These are phyloP conservation scores for Candida glaebosa DNA, from an alignment of 805 yeast species.

Conservation along the genomic window DNA sequence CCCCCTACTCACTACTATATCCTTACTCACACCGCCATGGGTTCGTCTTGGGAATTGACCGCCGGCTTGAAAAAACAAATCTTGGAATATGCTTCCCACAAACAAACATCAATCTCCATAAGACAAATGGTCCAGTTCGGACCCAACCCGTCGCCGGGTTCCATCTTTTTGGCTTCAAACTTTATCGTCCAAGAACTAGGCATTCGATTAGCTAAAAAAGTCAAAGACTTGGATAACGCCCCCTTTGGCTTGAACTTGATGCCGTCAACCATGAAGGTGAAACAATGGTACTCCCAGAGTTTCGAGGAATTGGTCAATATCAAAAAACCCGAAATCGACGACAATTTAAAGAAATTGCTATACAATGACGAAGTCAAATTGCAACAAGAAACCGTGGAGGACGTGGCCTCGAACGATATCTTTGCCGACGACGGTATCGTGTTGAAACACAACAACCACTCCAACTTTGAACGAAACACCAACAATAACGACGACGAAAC, in stretches of 20 bases:
- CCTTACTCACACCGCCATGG: constrained; percentile 21
- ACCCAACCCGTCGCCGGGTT: constrained; percentile 71
- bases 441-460: constrained; percentile 22
- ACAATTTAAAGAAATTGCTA: constrained; percentile 37
- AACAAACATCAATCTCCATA: constrained; percentile 80
- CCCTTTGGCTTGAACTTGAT: constrained; percentile 71
- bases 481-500: constrained; percentile 2
- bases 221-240: constrained; percentile 75
- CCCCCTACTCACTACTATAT: no score
- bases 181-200: constrained; percentile 86
- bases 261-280: constrained; percentile 73
- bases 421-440: constrained; percentile 54
- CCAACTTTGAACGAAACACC: neutral
- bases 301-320: constrained; percentile 76
- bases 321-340: constrained; percentile 52
- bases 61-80: constrained; percentile 51
- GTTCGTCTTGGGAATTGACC: constrained; percentile 50
- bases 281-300: constrained; percentile 88
- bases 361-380: constrained; percentile 8
- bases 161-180: constrained; percentile 76
- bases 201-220: constrained; percentile 79
- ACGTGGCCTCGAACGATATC: constrained; percentile 21
- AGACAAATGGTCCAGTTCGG: constrained; percentile 94
- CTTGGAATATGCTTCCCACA: constrained; percentile 62
- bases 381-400: constrained; percentile 6